These are phyloP conservation scores for Alternaria consortialis DNA, from an alignment of 2,329 filamentous ascomycete genomes.

Conservation along the genomic window DNA sequence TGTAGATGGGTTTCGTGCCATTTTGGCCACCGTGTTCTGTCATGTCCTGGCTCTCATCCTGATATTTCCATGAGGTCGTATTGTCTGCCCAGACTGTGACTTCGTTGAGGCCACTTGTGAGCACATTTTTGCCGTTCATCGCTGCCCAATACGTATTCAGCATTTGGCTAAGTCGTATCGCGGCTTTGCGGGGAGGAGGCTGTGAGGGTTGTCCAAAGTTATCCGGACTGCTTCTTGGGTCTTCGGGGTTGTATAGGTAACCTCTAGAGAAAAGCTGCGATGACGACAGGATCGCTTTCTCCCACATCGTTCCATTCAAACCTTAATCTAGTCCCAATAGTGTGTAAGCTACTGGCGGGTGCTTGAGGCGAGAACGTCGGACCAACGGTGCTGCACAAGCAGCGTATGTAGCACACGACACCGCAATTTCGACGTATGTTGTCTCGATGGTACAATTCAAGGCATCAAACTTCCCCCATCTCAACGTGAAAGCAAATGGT, in stretches of 20 bases:
- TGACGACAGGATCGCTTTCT: too few species aligned
- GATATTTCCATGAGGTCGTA: not conserved
- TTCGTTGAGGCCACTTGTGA: not conserved
- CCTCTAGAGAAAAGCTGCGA: too few species aligned
- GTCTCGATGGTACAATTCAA: not conserved
- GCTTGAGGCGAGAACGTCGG: not conserved
- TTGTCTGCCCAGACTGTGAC: fast-evolving
- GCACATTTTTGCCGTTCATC: not conserved
- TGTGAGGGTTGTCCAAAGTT: not conserved
- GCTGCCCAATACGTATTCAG: not conserved
- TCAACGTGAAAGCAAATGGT: not conserved
- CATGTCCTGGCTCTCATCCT: not conserved
- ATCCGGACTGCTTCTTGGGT: not conserved
- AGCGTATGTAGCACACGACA: not conserved
- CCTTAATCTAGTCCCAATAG: not conserved
- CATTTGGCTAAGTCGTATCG: not conserved
- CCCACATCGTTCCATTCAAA: not conserved
- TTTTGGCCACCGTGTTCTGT: too few species aligned
- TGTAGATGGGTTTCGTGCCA: too few species aligned
- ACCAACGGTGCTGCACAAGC: not conserved
- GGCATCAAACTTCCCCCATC: fast-evolving
- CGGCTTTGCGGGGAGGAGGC: not conserved
- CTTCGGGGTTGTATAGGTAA: not conserved
- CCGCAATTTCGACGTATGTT: not conserved
- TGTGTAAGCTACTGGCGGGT: not conserved